Conservation (phyloP, 768 basidiomycete species). For the Pholiota conissans region DNA sequence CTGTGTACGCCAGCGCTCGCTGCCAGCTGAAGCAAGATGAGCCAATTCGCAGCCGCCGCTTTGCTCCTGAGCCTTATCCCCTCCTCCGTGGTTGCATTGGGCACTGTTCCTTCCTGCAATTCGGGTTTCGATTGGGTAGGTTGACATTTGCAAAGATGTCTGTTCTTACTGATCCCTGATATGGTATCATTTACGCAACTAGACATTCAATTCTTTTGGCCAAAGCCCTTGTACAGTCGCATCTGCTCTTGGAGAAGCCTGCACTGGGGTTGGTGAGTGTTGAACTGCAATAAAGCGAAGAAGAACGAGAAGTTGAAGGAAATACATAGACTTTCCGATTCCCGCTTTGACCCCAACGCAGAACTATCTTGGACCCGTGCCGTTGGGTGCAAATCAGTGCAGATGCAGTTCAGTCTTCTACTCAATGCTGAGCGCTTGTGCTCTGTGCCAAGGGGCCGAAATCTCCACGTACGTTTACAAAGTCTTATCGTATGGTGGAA, state of each 20-base stretch:
- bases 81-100: neutral
- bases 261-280: conserved; percentile 5
- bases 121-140: conserved; percentile 3
- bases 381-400: neutral
- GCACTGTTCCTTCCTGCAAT: neutral
- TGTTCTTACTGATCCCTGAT: neutral
- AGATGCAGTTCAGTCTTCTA: conserved; percentile 10
- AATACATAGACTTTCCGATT: conserved; percentile 2
- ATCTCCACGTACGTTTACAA: neutral
- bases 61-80: neutral
- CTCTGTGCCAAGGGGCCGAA: conserved; percentile 4
- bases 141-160: neutral
- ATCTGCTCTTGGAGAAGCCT: conserved; percentile 6
- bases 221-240: conserved; percentile 8
- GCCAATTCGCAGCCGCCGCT: neutral
- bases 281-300: neutral
- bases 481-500: too few relatives aligned
- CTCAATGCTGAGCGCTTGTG: conserved; percentile 6
- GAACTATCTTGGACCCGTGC: conserved; percentile 1
- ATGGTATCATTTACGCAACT: neutral
- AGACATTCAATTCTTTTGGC: neutral
- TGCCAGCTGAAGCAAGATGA: neutral
- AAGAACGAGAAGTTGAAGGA: neutral
- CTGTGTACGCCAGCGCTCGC: neutral
- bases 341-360: neutral